Evolutionary conservation across 768 basidiomycete species (phyloP), one percentile per base, ranked within the genome.

Genomic region (Trametes elegans): DNA sequence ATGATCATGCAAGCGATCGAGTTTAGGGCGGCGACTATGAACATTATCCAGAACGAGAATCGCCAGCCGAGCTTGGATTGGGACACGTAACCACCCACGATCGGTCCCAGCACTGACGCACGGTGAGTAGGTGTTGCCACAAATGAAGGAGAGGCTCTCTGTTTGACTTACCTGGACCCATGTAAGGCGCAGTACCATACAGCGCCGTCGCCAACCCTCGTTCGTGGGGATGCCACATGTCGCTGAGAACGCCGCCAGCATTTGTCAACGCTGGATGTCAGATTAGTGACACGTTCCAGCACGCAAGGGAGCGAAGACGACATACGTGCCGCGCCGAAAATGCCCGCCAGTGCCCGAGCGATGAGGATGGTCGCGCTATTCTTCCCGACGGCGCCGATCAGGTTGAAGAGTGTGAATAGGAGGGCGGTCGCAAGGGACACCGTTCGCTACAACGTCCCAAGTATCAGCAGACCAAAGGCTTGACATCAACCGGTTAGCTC

Each of bases 11-110:
- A 78, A 3, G 74, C 60, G 23, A 79, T 53, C 18, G 80, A 70
- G 18, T 76, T 77, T 44, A 79, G 48, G 3, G 60, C 71, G 13
- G 82, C 74, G 53, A 83, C 75, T 19, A 81, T 78, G 60, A 84
- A 75, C 73, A 81, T 81, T 51, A 87, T 71, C 82, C 83, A 84
- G 66, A 86, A 87, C 48, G 80, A 79, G 63, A 82, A 82, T 34
- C 77, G 75, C 83, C 83, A 87, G 18, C 79, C 80, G 9, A 82
- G 72, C 21, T 62, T 68, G 9, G 66, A 77, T 65, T 69, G 55
- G 14, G 76, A 79, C 11, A 83, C 78, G 67, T 79, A 84, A n/a
- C 83, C 84, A 19, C 86, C 83, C 24, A 85, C 78, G 49, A 89
- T 78, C 2, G 85, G 85, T 1, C 85, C 85, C n/a, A 83, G 71